Evolutionary conservation across 345 rosid genomes (phyloP), one percentile per base, ranked within the genome.

Genomic region (Turnera subulata): DNA sequence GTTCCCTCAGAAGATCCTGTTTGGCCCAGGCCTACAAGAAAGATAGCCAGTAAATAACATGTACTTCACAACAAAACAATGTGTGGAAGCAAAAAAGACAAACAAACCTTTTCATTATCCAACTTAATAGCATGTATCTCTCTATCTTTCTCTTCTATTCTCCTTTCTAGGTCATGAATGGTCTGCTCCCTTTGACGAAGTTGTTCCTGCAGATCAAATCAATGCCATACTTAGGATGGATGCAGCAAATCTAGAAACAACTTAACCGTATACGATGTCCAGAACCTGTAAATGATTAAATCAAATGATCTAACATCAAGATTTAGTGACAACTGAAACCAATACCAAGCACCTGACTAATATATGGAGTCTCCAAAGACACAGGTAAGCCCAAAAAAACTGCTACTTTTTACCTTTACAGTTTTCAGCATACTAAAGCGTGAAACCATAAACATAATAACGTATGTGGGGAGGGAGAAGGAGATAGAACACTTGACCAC

Each of bases 11-110:
- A 53, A 89, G 86, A 63, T 82, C 97, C 65, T 93, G 97, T 70
- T 90, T 93, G n/a, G 86, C 99, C 99, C 99, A 90, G 11, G 86
- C 89, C 99, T 93, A 56, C 43, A 35, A 53, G 23, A 46, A n/a
- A 18, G 29, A 71, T 58, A 52, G 14, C 64, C 9, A 53, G 63
- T 54, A 51, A 39, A 22, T 6, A 43, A 39, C 50, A 63, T 12
- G 44, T 35, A 69, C 46, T 21, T 45, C 19, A 42, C 12, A 4
- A 42, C 14, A 42, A 42, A 16, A 42, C 45, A 42, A 6, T 16
- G 2, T 16, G n/a, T 16, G n/a, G 0, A 42, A 42, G 45, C n/a
- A 42, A 54, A n/a, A 0, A 44, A 53, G 37, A 24, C 61, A 42
- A 63, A 76, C 84, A 59, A 51, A 90, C 99, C 77, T 86, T 87